Evolutionary conservation across 2,329 filamentous ascomycete species (phyloP).

Genomic region (Sarocladium brachiariae): DNA sequence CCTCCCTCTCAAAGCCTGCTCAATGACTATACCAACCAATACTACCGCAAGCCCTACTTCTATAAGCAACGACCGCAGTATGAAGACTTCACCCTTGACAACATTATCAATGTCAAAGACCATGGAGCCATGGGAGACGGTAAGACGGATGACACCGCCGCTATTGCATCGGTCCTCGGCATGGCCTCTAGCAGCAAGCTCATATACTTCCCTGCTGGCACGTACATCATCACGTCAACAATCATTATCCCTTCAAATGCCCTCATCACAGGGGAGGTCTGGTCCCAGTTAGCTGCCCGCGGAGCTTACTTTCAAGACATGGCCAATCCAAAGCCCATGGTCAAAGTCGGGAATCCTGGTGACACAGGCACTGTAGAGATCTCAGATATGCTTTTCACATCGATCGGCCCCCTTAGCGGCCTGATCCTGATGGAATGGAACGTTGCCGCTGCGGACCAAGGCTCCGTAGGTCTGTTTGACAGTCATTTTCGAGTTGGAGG

Average conservation of each 20-base stretch:
- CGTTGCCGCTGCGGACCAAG: conserved; percentile 20
- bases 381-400: conserved; percentile 45
- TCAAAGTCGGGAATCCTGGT: conserved; percentile 45
- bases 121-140: conserved; percentile 39
- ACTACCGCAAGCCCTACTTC: too few relatives aligned
- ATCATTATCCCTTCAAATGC: conserved; percentile 30
- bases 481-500: conserved; percentile 41
- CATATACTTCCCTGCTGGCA: conserved; percentile 23
- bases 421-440: conserved; percentile 40
- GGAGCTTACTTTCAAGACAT: conserved; percentile 36
- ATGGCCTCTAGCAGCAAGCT: conserved; percentile 19
- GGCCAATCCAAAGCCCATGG: conserved; percentile 39
- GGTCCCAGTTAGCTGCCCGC: conserved; percentile 41
- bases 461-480: conserved; percentile 45
- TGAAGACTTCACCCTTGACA: conserved; percentile 16
- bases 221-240: conserved; percentile 21
- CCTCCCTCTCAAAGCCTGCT: too few relatives aligned
- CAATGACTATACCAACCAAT: too few relatives aligned
- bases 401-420: conserved; percentile 35
- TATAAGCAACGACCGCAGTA: too few relatives aligned
- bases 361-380: conserved; percentile 42
- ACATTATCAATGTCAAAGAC: conserved; percentile 14
- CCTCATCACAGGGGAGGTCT: conserved; percentile 48
- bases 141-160: conserved; percentile 20
- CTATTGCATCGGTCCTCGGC: too few relatives aligned